phyloP scores from a whole-genome alignment of 768 basidiomycete genomes.

The Paxillus rubicundulus region DNA sequence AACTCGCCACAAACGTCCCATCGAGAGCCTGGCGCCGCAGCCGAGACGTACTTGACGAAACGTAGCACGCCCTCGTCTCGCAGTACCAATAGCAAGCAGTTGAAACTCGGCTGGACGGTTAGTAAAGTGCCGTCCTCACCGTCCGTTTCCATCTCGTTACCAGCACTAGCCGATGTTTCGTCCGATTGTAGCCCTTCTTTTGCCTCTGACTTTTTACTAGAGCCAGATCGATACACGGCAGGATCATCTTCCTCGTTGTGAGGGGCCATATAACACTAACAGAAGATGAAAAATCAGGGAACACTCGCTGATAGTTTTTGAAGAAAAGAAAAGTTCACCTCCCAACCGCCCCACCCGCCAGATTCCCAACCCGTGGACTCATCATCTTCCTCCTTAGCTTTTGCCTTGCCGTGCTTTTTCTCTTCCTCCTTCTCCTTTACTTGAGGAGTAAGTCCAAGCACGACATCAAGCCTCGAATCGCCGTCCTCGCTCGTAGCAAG shows the following conservation, averaged over 20 bases:
- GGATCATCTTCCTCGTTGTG: slow-evolving; percentile 96
- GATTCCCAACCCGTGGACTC: slow-evolving; percentile 57
- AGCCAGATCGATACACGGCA: slow-evolving; percentile 78
- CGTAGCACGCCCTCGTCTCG: slow-evolving; percentile 91
- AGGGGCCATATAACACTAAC: slow-evolving; percentile 89
- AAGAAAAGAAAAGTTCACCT: slow-evolving; percentile 45
- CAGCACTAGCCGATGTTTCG: slow-evolving; percentile 15
- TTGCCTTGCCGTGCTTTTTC: slow-evolving; percentile 29
- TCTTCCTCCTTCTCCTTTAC: slow-evolving; percentile 20
- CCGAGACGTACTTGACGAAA: slow-evolving; percentile 94
- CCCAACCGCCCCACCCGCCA: slow-evolving; percentile 92
- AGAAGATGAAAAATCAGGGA: neutral
- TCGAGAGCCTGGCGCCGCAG: slow-evolving; percentile 82
- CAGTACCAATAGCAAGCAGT: slow-evolving; percentile 82
- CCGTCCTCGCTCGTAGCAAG: slow-evolving; percentile 84
- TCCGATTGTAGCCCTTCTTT: slow-evolving; percentile 15
- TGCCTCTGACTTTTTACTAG: slow-evolving; percentile 37
- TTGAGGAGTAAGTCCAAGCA: slow-evolving; percentile 81
- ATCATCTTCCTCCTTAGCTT: slow-evolving; percentile 30
- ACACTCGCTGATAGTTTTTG: neutral
- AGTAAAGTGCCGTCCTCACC: slow-evolving; percentile 80
- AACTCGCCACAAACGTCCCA: slow-evolving; percentile 96
- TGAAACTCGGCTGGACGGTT: slow-evolving; percentile 87
- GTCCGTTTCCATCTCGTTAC: slow-evolving; percentile 6
- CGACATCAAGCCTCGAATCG: slow-evolving; percentile 81